Evolutionary conservation across 108 stramenopile genomes (phyloP).

Genomic region (Conticribra weissflogii): DNA sequence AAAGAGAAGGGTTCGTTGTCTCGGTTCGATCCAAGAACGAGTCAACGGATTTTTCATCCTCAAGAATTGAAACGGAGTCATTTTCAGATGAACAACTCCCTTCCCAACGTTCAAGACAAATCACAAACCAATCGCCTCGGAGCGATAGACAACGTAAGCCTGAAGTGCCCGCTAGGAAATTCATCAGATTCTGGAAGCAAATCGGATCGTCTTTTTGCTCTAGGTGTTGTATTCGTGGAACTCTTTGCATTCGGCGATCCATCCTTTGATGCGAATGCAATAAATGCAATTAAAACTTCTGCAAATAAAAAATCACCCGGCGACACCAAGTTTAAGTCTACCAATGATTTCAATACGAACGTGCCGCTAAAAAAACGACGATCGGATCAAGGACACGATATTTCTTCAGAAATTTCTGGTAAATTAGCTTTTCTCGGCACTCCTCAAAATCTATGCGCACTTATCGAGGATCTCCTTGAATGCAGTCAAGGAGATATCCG

Average conservation of each 20-base stretch:
- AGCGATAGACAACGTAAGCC: no score
- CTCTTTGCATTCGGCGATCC: constrained; percentile 4
- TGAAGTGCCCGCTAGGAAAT: no score
- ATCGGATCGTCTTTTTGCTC: constrained; percentile 10
- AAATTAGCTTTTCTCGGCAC: constrained; percentile 11
- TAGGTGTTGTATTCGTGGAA: constrained; percentile 13
- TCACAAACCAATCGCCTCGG: no score
- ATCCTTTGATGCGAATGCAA: background rate
- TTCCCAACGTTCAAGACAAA: background rate
- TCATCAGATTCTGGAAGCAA: no score
- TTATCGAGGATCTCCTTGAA: constrained; percentile 22
- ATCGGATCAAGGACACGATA: background rate
- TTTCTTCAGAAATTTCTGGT: background rate
- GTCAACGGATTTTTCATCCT: background rate
- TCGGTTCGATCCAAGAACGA: background rate
- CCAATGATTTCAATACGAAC: no score
- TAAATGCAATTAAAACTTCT: background rate
- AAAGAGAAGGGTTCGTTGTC: background rate
- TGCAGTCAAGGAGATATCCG: constrained; percentile 16
- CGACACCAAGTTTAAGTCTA: no score
- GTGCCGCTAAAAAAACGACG: no score
- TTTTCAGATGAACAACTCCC: background rate
- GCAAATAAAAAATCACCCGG: constrained; percentile 5
- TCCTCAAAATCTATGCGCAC: constrained; percentile 8
- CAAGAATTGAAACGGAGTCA: background rate